Evolutionary conservation across 2,329 filamentous ascomycete genomes (phyloP).

Genomic region (Hawksworthiomyces lignivorus): DNA sequence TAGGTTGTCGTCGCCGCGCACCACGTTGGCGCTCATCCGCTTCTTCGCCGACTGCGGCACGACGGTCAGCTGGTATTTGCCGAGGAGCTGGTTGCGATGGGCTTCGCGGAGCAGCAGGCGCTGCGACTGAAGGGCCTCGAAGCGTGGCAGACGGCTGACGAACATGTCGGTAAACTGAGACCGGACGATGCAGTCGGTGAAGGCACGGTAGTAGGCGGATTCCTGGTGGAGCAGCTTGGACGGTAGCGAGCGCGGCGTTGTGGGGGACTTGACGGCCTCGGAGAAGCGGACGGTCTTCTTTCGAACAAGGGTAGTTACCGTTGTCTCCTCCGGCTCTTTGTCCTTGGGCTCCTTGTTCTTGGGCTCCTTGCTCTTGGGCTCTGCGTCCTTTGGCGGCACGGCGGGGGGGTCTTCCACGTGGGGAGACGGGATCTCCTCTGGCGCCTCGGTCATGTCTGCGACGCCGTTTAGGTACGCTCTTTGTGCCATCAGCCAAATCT

Average conservation of each 20-base stretch:
- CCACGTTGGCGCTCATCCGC: constrained; percentile 65
- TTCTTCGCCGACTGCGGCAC: constrained; percentile 61
- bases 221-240: constrained; percentile 51
- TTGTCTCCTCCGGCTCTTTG: constrained; percentile 19
- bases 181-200: constrained; percentile 64
- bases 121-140: constrained; percentile 79
- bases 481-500: constrained; percentile 79
- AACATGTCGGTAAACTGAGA: constrained; percentile 68
- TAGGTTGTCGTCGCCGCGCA: constrained; percentile 60
- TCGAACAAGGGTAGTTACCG: constrained; percentile 12
- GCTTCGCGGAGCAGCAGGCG: constrained; percentile 64
- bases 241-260: constrained; percentile 41
- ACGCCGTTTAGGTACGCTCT: constrained; percentile 66
- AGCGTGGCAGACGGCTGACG: constrained; percentile 74
- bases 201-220: constrained; percentile 81
- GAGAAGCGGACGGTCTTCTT: constrained; percentile 77
- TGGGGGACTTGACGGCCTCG: constrained; percentile 36
- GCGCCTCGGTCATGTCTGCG: constrained; percentile 40
- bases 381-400: no score
- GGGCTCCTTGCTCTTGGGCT: constrained; percentile 21
- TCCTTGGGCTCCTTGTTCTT: constrained; percentile 21
- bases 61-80: constrained; percentile 73
- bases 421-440: constrained; percentile 17
- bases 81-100: constrained; percentile 74
- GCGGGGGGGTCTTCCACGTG: constrained; percentile 19